These are phyloP conservation scores for Neurospora sp. DNA, from an alignment of 495 filamentous ascomycete genomes.

Conservation along the genomic window DNA sequence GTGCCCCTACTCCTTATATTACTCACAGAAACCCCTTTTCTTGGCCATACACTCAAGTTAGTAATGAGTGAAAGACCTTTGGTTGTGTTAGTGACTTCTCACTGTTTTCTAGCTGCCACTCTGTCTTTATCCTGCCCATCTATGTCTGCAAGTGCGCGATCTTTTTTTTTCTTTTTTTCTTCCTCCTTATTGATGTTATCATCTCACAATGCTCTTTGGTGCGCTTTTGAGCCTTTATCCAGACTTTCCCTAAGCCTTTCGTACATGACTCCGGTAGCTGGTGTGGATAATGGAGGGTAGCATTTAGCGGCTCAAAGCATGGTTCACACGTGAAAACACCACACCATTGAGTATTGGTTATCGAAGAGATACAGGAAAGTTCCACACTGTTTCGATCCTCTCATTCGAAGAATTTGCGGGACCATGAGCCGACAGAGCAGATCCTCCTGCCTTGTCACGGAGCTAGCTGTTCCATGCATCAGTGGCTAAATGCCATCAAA, in stretches of 20 bases:
- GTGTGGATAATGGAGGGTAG: background rate
- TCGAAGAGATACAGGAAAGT: background rate
- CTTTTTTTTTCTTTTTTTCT: too few relatives aligned
- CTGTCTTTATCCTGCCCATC: too few relatives aligned
- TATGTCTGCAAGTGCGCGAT: too few relatives aligned
- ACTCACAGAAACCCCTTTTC: too few relatives aligned
- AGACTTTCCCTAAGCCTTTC: background rate
- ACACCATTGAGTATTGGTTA: background rate
- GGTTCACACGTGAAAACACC: background rate
- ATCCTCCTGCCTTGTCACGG: background rate
- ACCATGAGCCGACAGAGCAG: background rate
- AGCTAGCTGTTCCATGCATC: background rate
- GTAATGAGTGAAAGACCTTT: too few relatives aligned
- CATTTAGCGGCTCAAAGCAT: background rate
- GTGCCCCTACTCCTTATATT: too few relatives aligned
- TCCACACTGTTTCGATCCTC: background rate
- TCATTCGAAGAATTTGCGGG: background rate
- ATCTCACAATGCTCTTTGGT: too few relatives aligned
- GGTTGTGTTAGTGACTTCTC: too few relatives aligned
- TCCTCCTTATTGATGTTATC: too few relatives aligned
- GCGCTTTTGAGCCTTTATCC: too few relatives aligned
- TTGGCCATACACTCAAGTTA: too few relatives aligned
- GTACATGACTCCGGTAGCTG: background rate
- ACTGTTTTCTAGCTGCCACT: too few relatives aligned
- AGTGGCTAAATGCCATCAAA: slow-evolving; percentile 1